Evolutionary conservation across 495 filamentous ascomycete species (phyloP).

Genomic region (Cetradonia linearis): DNA sequence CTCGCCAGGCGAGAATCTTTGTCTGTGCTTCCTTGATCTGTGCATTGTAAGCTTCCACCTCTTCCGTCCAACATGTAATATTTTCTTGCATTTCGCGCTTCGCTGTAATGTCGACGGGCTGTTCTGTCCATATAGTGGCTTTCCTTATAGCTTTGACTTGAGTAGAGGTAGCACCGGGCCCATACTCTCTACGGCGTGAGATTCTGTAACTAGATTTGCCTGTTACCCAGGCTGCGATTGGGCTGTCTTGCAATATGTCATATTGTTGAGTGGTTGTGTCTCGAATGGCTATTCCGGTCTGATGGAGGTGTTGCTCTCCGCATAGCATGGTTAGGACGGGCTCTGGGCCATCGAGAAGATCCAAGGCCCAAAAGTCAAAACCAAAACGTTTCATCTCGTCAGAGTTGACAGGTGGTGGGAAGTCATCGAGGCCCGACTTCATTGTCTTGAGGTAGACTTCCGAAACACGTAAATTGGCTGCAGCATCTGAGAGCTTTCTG

Average conservation of each 20-base stretch:
- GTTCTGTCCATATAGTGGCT: conserved; percentile 63
- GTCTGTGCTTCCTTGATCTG: conserved; percentile 25
- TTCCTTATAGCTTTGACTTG: conserved; percentile 41
- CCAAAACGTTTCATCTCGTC: conserved; percentile 50
- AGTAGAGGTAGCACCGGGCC: conserved; percentile 55
- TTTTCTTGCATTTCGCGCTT: conserved; percentile 42
- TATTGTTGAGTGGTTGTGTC: conserved; percentile 57
- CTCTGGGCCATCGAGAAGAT: conserved; percentile 70
- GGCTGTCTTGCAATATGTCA: conserved; percentile 42
- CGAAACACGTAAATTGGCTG: conserved; percentile 32
- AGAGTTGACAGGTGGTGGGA: conserved; percentile 41
- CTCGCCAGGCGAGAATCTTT: conserved; percentile 21
- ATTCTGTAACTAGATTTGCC: conserved; percentile 49
- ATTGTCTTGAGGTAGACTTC: conserved; percentile 53
- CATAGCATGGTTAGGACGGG: conserved; percentile 83
- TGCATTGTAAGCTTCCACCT: conserved; percentile 33
- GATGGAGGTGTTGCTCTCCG: conserved; percentile 51
- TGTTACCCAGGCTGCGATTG: conserved; percentile 52
- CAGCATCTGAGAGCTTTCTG: conserved; percentile 50
- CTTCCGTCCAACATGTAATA: conserved; percentile 35
- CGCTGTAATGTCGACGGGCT: conserved; percentile 55
- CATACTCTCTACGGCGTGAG: conserved; percentile 62
- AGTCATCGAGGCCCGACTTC: conserved; percentile 28
- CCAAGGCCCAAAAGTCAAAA: conserved; percentile 68
- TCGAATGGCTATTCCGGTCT: conserved; percentile 50